Evolutionary conservation across 1,139 yeast genomes (phyloP), one percentile per base, ranked within the genome.

Genomic region (Eremothecium sinecaudum): DNA sequence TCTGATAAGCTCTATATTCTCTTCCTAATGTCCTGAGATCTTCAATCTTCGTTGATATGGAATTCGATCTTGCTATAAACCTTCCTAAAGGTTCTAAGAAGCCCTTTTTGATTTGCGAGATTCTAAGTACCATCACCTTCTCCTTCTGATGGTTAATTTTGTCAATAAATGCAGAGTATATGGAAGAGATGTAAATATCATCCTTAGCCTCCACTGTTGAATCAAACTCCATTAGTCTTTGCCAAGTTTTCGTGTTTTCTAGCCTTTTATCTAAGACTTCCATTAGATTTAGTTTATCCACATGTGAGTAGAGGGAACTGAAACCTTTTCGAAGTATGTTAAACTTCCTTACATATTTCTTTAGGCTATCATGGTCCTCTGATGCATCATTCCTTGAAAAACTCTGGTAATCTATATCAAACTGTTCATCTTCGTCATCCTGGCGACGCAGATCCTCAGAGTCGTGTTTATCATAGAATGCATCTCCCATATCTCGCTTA

Each of bases 21-120:
- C 48, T 52, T 39, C 59, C 53, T 32, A 57, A 39, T 1, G 45
- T 32, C 17, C 49, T 49, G 15, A 59, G 51, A 36, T 53, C 59
- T 34, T 50, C 51, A n/a, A 61, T 42, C 18, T 46, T 48, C 2
- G 33, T 26, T 34, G 45, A 45, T 0, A 56, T 51, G 4, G 40
- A 32, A 1, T 44, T 36, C 33, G 59, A 55, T 12, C 39, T 34
- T 11, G 48, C 48, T 12, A 54, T 19, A 2, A 53, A 30, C 21
- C 39, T 17, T 3, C 43, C 44, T 6, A 59, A 31, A 3, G 62
- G 61, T 9, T 41, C 44, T 18, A 58, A 27, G 1, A 60, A 47
- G 9, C 44, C 42, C 9, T 40, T 42, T 30, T 53, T 47, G 7
- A 59, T 34, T 10, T 53, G 51, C 2, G 40, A 35, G 2, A 50